Conservation (phyloP, 495 filamentous ascomycete genomes). For the Lentithecium fluviatile region DNA sequence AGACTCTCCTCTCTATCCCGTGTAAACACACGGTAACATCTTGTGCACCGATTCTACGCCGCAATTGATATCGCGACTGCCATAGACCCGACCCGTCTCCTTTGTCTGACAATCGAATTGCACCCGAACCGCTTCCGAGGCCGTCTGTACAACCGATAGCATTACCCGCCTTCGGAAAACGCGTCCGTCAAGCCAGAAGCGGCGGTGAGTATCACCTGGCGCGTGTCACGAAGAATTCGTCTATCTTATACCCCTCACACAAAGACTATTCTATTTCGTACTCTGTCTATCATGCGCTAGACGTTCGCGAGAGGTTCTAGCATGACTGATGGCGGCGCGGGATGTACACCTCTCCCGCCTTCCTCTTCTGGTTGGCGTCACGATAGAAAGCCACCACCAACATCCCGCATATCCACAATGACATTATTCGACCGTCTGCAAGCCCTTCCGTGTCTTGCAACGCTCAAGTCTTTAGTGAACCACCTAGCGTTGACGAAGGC, state of each 20-base stretch:
- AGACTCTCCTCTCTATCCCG: no score
- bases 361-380: neutral
- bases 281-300: neutral
- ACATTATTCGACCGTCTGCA: neutral
- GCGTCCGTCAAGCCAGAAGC: slow-evolving; percentile 1
- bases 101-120: neutral
- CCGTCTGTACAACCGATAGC: neutral
- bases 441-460: slow-evolving; percentile 6
- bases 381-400: neutral
- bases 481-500: neutral
- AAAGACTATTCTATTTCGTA: neutral
- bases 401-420: neutral
- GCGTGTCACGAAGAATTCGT: neutral
- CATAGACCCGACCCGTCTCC: neutral
- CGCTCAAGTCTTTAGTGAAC: neutral
- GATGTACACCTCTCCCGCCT: neutral
- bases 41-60: neutral
- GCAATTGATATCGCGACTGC: neutral
- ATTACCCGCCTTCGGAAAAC: slow-evolving; percentile 4
- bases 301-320: neutral
- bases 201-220: neutral
- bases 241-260: neutral
- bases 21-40: no score
- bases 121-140: neutral
- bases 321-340: neutral